A percentile compares a stretch with the other conserved stretches of the same genome.
These are phyloP conservation scores for Saccharum spontaneum DNA, from an alignment of 176 grass and related monocot genomes.

Conservation along the genomic window DNA sequence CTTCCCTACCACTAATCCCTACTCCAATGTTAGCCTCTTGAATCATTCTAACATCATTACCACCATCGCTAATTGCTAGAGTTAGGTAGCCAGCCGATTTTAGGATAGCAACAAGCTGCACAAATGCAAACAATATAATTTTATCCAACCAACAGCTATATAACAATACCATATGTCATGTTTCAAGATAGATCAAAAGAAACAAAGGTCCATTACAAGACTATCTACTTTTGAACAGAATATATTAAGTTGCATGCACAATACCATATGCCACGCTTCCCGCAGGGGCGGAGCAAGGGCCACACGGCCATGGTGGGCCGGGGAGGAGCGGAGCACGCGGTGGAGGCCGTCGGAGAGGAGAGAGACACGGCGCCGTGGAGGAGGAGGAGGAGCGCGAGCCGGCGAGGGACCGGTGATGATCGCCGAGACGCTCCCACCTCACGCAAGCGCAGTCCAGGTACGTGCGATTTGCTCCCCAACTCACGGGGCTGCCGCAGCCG, in stretches of 20 bases:
- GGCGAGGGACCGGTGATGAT: no score
- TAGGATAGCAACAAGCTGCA: conserved; percentile 67
- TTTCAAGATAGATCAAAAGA: conserved; percentile 18
- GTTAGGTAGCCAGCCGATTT: conserved; percentile 75
- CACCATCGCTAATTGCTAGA: conserved; percentile 89
- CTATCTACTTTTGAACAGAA: neutral
- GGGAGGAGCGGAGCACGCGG: neutral
- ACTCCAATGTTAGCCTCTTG: conserved; percentile 94
- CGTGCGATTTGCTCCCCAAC: no score
- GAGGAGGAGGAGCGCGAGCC: neutral
- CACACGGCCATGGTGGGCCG: no score
- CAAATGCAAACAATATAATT: neutral
- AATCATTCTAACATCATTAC: conserved; percentile 99
- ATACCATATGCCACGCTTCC: neutral
- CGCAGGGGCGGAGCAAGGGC: no score
- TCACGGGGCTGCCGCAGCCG: no score
- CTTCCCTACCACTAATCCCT: conserved; percentile 93
- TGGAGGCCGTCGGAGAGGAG: no score
- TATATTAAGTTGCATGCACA: neutral
- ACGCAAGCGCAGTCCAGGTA: neutral
- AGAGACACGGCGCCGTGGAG: no score
- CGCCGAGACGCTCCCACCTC: neutral
- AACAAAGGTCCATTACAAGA: neutral
- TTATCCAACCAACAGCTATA: neutral
- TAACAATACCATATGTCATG: neutral